A percentile compares a stretch with the other conserved stretches of the same genome.
phyloP scores from a whole-genome alignment of 805 yeast genomes.

The Sugiyamaella mastotermitis region DNA sequence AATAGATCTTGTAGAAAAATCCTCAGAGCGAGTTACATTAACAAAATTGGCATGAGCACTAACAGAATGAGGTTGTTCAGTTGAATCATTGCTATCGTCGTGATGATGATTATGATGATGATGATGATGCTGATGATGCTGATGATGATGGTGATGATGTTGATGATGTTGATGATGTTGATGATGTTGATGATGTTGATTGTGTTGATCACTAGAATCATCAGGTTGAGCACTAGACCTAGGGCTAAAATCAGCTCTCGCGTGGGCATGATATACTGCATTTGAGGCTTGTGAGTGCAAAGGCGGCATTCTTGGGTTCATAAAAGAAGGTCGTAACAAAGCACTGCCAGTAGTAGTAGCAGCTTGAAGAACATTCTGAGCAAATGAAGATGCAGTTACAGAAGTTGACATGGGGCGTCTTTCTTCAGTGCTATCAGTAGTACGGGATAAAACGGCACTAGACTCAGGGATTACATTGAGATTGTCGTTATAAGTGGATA shows the following conservation, averaged over 20 bases:
- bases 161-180: neutral
- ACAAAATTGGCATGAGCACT: too few relatives aligned
- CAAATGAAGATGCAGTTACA: conserved; percentile 15
- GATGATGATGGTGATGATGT: conserved; percentile 6
- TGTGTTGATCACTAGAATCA: neutral
- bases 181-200: conserved; percentile 2
- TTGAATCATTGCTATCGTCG: neutral
- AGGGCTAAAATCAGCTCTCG: too few relatives aligned
- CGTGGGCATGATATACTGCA: conserved; percentile 20
- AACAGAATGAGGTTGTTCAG: too few relatives aligned
- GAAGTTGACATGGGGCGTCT: conserved; percentile 14
- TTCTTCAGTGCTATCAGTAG: conserved; percentile 1
- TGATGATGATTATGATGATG: conserved; percentile 7
- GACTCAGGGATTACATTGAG: neutral
- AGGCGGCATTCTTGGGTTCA: conserved; percentile 8
- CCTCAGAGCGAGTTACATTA: neutral
- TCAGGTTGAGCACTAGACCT: too few relatives aligned
- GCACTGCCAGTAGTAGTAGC: conserved; percentile 9
- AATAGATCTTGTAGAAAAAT: conserved; percentile 4
- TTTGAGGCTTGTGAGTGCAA: conserved; percentile 23
- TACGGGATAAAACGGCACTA: neutral
- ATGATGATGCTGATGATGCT: conserved; percentile 7
- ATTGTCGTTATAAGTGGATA: conserved; percentile 4
- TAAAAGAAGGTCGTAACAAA: neutral
- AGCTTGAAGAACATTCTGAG: conserved; percentile 15